A percentile compares a stretch with the other conserved stretches of the same genome.
Conservation (phyloP, 441 rosid genomes). For the Breynia disticha region DNA sequence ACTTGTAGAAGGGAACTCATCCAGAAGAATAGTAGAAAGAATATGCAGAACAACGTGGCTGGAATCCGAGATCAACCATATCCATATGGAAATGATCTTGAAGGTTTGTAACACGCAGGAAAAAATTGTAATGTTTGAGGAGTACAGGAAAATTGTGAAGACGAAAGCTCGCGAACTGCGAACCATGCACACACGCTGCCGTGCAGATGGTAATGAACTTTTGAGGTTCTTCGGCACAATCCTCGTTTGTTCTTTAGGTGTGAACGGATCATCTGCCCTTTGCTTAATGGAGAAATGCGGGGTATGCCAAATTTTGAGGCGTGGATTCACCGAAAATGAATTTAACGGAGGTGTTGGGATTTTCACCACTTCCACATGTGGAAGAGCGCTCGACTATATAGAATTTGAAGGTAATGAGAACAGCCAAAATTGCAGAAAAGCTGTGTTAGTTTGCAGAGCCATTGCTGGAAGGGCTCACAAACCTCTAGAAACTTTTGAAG, state of each 20-base stretch:
- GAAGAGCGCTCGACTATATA: conserved; percentile 32
- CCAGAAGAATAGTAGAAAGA: conserved; percentile 52
- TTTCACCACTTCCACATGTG: conserved; percentile 42
- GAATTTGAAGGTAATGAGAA: conserved; percentile 15
- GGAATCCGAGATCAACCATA: conserved; percentile 15
- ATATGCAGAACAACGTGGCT: conserved; percentile 37
- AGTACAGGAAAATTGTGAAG: conserved; percentile 47
- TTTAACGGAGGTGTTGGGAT: conserved; percentile 26
- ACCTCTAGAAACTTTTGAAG: conserved; percentile 34
- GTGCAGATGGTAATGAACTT: conserved; percentile 73
- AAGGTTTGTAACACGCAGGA: conserved; percentile 47
- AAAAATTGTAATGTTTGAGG: conserved; percentile 43
- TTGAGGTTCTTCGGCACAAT: conserved; percentile 52
- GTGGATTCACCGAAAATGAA: conserved; percentile 35
- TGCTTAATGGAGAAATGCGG: conserved; percentile 39
- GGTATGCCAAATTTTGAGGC: conserved; percentile 43
- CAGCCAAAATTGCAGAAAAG: conserved; percentile 19
- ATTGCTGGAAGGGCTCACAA: conserved; percentile 60
- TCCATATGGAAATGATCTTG: conserved; percentile 23
- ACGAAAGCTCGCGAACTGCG: conserved; percentile 36
- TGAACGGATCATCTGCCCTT: conserved; percentile 24
- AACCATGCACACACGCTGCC: conserved; percentile 49
- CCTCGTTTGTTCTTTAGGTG: conserved; percentile 38
- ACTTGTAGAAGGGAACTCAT: conserved; percentile 48
- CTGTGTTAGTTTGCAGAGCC: conserved; percentile 52